phyloP scores from a whole-genome alignment of 805 yeast species.

The Lachancea cidri region DNA sequence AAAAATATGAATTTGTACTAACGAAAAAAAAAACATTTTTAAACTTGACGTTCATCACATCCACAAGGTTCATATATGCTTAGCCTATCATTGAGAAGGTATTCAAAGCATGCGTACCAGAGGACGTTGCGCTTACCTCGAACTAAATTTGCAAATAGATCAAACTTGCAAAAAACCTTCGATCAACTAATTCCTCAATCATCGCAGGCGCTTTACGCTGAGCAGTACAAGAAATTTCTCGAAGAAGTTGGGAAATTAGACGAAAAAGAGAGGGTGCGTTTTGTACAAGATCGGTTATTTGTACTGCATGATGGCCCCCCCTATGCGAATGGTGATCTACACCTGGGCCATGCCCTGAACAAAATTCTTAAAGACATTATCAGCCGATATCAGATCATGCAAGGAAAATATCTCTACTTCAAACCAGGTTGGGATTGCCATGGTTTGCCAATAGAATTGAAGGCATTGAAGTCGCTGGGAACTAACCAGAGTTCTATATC shows the following conservation, averaged over 20 bases:
- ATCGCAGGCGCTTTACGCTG: slow-evolving; percentile 55
- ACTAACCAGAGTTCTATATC: slow-evolving; percentile 33
- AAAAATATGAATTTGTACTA: too few species aligned
- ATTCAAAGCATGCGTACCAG: slow-evolving; percentile 37
- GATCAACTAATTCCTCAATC: slow-evolving; percentile 45
- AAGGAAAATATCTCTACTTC: slow-evolving; percentile 61
- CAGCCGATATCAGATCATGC: slow-evolving; percentile 59
- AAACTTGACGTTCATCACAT: too few species aligned
- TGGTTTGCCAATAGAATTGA: slow-evolving; percentile 93
- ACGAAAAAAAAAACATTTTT: neutral
- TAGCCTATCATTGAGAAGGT: neutral
- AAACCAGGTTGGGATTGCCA: slow-evolving; percentile 99
- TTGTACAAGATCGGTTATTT: slow-evolving; percentile 40
- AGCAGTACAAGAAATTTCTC: slow-evolving; percentile 45
- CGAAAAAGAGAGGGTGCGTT: slow-evolving; percentile 20
- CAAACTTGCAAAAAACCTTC: slow-evolving; percentile 42
- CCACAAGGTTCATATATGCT: neutral
- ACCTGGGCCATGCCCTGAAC: slow-evolving; percentile 88
- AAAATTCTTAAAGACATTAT: slow-evolving; percentile 85
- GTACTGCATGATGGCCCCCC: slow-evolving; percentile 97
- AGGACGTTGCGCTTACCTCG: slow-evolving; percentile 59
- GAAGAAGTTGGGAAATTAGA: slow-evolving; percentile 7
- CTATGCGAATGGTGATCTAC: slow-evolving; percentile 92
- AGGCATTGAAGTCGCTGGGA: slow-evolving; percentile 54
- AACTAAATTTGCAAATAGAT: slow-evolving; percentile 61